These are phyloP conservation scores for Arachnopeziza araneosa DNA, from an alignment of 2,329 filamentous ascomycete species.

Conservation along the genomic window DNA sequence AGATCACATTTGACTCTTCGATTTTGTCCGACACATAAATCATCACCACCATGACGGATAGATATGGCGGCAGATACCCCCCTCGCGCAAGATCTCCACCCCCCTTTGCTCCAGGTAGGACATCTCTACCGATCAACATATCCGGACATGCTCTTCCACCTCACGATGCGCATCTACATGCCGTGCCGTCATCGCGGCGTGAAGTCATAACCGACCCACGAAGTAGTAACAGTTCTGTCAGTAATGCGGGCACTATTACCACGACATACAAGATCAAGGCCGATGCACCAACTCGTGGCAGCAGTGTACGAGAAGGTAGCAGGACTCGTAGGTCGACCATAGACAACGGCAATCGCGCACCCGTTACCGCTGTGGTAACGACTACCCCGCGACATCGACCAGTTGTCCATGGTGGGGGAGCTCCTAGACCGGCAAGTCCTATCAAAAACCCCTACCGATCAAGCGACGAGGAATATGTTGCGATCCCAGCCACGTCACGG, in stretches of 20 bases:
- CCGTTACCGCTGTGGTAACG: constrained; percentile 46
- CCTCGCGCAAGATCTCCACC: constrained; percentile 38
- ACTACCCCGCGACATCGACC: constrained; percentile 38
- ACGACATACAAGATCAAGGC: constrained; percentile 53
- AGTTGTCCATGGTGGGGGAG: constrained; percentile 24
- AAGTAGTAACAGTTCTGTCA: constrained; percentile 28
- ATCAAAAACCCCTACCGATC: constrained; percentile 47
- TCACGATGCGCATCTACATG: constrained; percentile 41
- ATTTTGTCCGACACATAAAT: neutral
- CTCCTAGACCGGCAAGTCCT: constrained; percentile 42
- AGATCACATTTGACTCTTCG: neutral
- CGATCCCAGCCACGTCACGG: constrained; percentile 54
- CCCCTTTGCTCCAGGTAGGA: constrained; percentile 44
- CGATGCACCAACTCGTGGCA: constrained; percentile 43
- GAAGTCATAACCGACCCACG: constrained; percentile 31
- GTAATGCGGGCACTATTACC: constrained; percentile 35
- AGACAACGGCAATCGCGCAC: constrained; percentile 44
- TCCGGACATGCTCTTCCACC: constrained; percentile 4
- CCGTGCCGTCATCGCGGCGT: constrained; percentile 39
- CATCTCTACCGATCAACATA: constrained; percentile 45
- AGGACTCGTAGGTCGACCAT: constrained; percentile 43
- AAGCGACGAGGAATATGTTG: constrained; percentile 49
- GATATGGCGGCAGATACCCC: constrained; percentile 35
- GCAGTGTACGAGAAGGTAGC: constrained; percentile 43
- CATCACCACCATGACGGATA: constrained; percentile 30